Conservation (phyloP, 1,284 basidiomycete genomes). For the Pyrrhoderma lamaoense region DNA sequence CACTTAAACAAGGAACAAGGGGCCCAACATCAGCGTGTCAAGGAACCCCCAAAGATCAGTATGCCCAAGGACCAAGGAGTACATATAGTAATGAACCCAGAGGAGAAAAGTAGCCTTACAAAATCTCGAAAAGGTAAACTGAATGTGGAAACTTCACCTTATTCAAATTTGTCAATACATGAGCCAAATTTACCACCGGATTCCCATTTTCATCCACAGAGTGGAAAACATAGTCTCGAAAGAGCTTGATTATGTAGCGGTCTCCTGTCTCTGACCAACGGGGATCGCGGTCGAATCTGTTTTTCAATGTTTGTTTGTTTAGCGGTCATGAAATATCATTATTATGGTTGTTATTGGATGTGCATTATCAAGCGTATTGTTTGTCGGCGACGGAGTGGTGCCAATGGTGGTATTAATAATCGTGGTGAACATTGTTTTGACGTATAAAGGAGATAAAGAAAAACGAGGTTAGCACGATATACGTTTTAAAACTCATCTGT, state of each 20-base stretch:
- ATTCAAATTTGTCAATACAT: constrained; percentile 87
- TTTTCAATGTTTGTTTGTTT: neutral
- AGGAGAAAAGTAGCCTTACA: too few relatives aligned
- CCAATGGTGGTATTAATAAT: too few relatives aligned
- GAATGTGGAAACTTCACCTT: constrained; percentile 46
- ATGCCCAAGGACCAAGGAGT: neutral
- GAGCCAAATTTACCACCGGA: constrained; percentile 84
- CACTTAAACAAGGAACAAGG: neutral
- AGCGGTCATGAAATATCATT: neutral
- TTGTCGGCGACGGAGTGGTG: too few relatives aligned
- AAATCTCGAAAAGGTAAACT: neutral
- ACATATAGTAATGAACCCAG: neutral
- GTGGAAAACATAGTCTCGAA: constrained; percentile 98
- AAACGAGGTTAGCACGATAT: too few relatives aligned
- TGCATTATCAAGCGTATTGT: too few relatives aligned
- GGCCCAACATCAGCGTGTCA: neutral
- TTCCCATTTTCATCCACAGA: constrained; percentile 88
- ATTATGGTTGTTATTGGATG: neutral
- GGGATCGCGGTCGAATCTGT: constrained; percentile 90
- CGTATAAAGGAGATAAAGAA: too few relatives aligned
- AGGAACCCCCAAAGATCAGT: neutral
- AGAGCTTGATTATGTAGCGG: constrained; percentile 95
- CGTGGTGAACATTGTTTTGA: too few relatives aligned
- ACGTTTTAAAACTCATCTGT: too few relatives aligned
- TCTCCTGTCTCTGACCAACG: constrained; percentile 99